Conservation (phyloP, 495 filamentous ascomycete species). For the Aspergillus baeticus region DNA sequence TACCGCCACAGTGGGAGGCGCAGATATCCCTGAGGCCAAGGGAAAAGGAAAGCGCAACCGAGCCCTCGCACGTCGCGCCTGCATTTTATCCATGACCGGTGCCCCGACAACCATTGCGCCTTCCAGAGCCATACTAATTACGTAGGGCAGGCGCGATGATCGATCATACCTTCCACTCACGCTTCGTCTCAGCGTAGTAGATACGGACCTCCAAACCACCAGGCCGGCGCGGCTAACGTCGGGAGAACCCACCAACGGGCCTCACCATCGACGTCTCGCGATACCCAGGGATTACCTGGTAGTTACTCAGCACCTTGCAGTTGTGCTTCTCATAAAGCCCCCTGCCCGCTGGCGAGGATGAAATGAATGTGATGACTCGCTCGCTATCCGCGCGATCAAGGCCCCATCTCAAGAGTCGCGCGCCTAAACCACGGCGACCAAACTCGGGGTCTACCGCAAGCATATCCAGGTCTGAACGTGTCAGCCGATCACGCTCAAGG, state of each 20-base stretch:
- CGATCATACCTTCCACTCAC: too few relatives aligned
- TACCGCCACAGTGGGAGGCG: too few relatives aligned
- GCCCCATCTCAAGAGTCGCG: conserved; percentile 9
- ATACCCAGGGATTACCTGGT: conserved; percentile 13
- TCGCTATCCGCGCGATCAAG: conserved; percentile 4
- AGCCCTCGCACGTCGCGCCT: too few relatives aligned
- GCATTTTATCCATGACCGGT: too few relatives aligned
- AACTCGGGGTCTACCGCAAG: conserved; percentile 12
- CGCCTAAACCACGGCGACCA: conserved; percentile 5
- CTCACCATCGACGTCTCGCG: conserved; percentile 12
- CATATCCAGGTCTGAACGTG: conserved; percentile 12
- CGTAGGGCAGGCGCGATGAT: too few relatives aligned
- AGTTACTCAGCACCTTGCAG: background rate
- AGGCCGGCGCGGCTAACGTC: background rate
- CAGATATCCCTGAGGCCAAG: too few relatives aligned
- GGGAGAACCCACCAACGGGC: background rate
- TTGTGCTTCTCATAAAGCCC: conserved; percentile 14
- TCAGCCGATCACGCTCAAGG: too few relatives aligned
- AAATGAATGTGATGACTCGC: conserved; percentile 7
- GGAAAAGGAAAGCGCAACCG: too few relatives aligned
- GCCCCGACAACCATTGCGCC: too few relatives aligned
- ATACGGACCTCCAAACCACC: background rate
- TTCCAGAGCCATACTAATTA: too few relatives aligned
- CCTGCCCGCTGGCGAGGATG: conserved; percentile 7
- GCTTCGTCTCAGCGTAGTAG: background rate